Evolutionary conservation across 139 green algal genomes (phyloP).

Genomic region (Zygnema cylindricum): DNA sequence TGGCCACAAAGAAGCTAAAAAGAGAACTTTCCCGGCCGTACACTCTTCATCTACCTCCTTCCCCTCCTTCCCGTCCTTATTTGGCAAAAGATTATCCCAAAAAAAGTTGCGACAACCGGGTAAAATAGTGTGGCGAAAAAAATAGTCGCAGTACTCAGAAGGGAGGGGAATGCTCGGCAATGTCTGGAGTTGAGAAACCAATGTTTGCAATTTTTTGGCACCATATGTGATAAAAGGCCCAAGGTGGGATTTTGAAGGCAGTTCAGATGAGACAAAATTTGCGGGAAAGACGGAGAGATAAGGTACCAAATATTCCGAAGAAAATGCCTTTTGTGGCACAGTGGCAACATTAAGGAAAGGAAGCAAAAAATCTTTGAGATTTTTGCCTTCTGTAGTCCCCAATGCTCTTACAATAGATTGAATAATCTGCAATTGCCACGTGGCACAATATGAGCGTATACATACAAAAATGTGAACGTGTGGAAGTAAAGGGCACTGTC

Average conservation of each 20-base stretch:
- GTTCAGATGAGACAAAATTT: not conserved
- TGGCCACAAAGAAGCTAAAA: not conserved
- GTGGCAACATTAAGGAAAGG: not conserved
- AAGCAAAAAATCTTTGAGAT: too few species aligned
- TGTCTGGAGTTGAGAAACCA: not conserved
- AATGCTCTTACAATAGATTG: not conserved
- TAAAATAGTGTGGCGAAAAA: not conserved
- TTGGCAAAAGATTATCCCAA: too few species aligned
- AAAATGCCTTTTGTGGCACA: not conserved
- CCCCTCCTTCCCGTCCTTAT: not conserved
- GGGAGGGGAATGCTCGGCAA: not conserved
- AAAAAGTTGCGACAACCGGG: not conserved
- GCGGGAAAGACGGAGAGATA: conserved; percentile 1
- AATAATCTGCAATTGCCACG: not conserved
- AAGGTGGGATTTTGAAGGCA: not conserved
- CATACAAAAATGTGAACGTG: not conserved
- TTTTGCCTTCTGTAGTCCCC: not conserved
- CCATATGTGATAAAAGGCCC: not conserved
- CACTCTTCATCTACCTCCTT: not conserved
- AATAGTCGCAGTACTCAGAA: not conserved
- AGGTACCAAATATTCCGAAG: not conserved
- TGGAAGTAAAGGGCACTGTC: not conserved
- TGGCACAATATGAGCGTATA: not conserved
- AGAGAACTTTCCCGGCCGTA: not conserved
- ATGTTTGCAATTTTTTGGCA: not conserved